Evolutionary conservation across 768 basidiomycete genomes (phyloP).

Genomic region (Phaeotremella skinneri): DNA sequence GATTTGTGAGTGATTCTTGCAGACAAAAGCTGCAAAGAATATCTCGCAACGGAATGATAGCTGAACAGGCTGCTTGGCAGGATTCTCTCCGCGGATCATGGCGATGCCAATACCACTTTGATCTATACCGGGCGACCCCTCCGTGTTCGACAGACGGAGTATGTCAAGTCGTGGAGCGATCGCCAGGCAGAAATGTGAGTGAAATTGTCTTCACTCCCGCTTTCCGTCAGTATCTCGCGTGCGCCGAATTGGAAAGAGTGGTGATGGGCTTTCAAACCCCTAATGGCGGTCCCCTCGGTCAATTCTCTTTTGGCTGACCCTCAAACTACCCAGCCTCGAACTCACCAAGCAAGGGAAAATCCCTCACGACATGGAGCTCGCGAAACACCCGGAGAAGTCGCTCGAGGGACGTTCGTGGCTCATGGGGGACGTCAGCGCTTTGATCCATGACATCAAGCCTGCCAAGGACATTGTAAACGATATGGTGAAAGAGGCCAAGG

Average conservation of each 20-base stretch:
- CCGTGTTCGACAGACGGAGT: slow-evolving; percentile 78
- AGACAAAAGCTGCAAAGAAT: background rate
- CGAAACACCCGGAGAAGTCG: slow-evolving; percentile 78
- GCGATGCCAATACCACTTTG: slow-evolving; percentile 77
- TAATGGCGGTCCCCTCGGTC: background rate
- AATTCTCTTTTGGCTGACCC: slow-evolving; percentile 1
- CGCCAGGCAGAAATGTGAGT: slow-evolving; percentile 42
- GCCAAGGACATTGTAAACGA: slow-evolving; percentile 78
- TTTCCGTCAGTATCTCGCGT: too few species aligned
- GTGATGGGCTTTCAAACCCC: too few species aligned
- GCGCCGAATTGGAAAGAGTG: too few species aligned
- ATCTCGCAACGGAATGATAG: slow-evolving; percentile 2
- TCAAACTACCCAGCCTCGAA: slow-evolving; percentile 61
- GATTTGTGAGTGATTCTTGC: slow-evolving; percentile 56
- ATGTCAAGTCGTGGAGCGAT: slow-evolving; percentile 73
- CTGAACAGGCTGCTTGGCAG: slow-evolving; percentile 15
- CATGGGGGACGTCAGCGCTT: slow-evolving; percentile 74
- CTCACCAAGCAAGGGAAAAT: slow-evolving; percentile 80
- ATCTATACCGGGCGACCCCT: slow-evolving; percentile 89
- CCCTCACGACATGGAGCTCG: slow-evolving; percentile 67
- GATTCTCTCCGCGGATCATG: slow-evolving; percentile 53
- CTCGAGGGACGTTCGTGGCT: slow-evolving; percentile 68
- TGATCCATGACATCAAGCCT: slow-evolving; percentile 65
- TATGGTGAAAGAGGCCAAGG: slow-evolving; percentile 73
- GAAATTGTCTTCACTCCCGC: background rate